Conservation (phyloP, 768 basidiomycete genomes). For the Calvatia gigantea region DNA sequence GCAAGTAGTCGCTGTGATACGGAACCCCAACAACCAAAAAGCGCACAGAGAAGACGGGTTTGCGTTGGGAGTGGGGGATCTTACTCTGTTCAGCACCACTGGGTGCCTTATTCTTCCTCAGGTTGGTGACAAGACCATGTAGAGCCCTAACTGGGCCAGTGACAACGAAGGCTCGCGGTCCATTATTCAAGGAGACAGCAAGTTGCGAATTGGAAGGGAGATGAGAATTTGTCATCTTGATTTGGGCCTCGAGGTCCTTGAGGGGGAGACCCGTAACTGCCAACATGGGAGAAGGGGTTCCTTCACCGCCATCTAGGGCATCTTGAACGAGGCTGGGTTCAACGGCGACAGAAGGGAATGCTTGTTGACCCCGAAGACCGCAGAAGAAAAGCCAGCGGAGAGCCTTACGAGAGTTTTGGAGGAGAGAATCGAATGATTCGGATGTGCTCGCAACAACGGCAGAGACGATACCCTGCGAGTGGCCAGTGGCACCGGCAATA, state of each 20-base stretch:
- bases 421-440: slow-evolving; percentile 68
- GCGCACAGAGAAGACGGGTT: slow-evolving; percentile 87
- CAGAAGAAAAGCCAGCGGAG: slow-evolving; percentile 92
- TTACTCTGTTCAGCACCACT: slow-evolving; percentile 91
- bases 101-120: slow-evolving; percentile 88
- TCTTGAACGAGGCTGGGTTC: slow-evolving; percentile 88
- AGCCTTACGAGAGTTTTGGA: slow-evolving; percentile 75
- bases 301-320: slow-evolving; percentile 89
- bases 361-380: slow-evolving; percentile 89
- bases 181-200: slow-evolving; percentile 88
- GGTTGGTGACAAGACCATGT: slow-evolving; percentile 89
- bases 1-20: slow-evolving; percentile 89
- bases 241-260: slow-evolving; percentile 75
- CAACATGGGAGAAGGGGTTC: slow-evolving; percentile 90
- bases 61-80: slow-evolving; percentile 89
- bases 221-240: slow-evolving; percentile 84
- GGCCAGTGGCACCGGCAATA: slow-evolving; percentile 88
- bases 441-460: slow-evolving; percentile 89
- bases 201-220: slow-evolving; percentile 78
- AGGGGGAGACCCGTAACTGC: slow-evolving; percentile 79
- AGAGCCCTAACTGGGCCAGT: slow-evolving; percentile 89
- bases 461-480: slow-evolving; percentile 95
- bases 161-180: slow-evolving; percentile 85
- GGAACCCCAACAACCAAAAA: slow-evolving; percentile 97
- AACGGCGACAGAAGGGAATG: slow-evolving; percentile 88